These are phyloP conservation scores for Acanthamoeba royreba DNA, from an alignment of 208 protist species.

Conservation along the genomic window DNA sequence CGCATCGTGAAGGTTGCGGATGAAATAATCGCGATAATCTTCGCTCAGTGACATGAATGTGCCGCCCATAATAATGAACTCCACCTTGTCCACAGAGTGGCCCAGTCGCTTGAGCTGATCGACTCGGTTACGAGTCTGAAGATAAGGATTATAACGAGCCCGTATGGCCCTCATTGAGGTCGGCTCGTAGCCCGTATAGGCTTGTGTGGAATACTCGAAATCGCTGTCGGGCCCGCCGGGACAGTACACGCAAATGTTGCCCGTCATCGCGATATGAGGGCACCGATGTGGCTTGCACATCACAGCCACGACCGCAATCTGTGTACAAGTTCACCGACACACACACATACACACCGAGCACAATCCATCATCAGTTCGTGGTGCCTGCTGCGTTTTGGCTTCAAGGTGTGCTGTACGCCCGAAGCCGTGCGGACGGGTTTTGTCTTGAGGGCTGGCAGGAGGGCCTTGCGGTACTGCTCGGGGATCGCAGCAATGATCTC, in stretches of 20 bases:
- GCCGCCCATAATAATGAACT: constrained; percentile 98
- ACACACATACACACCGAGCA: not conserved
- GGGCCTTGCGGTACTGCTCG: constrained; percentile 72
- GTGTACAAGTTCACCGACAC: not conserved
- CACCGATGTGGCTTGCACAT: constrained; percentile 95
- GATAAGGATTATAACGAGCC: constrained; percentile 89
- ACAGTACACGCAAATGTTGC: constrained; percentile 90
- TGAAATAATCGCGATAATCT: constrained; percentile 92
- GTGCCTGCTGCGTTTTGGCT: not conserved
- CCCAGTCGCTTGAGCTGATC: constrained; percentile 89
- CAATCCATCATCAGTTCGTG: not conserved
- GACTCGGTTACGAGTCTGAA: constrained; percentile 83
- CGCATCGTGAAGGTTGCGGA: constrained; percentile 88
- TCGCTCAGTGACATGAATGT: constrained; percentile 97
- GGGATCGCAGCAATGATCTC: constrained; percentile 88
- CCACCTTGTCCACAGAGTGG: constrained; percentile 90
- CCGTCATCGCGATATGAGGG: constrained; percentile 90
- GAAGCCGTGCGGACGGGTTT: constrained; percentile 92
- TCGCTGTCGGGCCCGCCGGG: constrained; percentile 92
- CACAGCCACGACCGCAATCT: constrained; percentile 89
- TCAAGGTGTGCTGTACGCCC: constrained; percentile 75
- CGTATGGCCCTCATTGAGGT: constrained; percentile 93
- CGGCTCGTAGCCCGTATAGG: constrained; percentile 92
- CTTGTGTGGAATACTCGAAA: constrained; percentile 93
- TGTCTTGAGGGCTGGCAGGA: constrained; percentile 83